phyloP scores from a whole-genome alignment of 352 stramenopile species.

The Phytophthora pini region DNA sequence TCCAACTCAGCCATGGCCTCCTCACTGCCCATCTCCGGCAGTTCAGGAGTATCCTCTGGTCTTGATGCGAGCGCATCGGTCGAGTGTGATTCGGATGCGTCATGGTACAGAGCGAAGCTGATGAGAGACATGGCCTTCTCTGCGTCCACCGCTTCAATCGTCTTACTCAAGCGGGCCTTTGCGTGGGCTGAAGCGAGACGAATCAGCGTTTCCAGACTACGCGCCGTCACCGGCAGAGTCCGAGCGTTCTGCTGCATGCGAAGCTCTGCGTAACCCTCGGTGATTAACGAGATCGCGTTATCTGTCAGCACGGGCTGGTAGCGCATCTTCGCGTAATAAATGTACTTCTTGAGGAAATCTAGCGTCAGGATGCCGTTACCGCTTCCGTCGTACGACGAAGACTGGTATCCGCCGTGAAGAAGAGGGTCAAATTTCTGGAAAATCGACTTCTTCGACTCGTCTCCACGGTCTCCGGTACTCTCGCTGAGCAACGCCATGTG shows the following conservation, averaged over 20 bases:
- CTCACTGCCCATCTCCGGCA: constrained; percentile 18
- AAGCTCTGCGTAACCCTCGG: constrained; percentile 97
- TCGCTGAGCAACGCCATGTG: constrained; percentile 77
- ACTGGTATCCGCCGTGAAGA: constrained; percentile 79
- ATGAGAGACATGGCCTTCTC: constrained; percentile 96
- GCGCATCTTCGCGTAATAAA: constrained; percentile 98
- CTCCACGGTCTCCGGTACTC: constrained; percentile 57
- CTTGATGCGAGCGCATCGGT: constrained; percentile 17
- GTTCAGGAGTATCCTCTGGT: constrained; percentile 22
- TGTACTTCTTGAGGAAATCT: constrained; percentile 99
- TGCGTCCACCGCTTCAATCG: constrained; percentile 84
- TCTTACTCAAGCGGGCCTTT: constrained; percentile 94
- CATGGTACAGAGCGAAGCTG: constrained; percentile 98
- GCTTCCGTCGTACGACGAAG: constrained; percentile 51
- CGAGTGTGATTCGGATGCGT: constrained; percentile 68
- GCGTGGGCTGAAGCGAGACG: constrained; percentile 97
- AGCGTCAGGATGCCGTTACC: constrained; percentile 91
- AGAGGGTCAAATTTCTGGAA: constrained; percentile 93
- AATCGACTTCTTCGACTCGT: constrained; percentile 83
- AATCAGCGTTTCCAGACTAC: constrained; percentile 99
- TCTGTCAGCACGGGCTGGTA: constrained; percentile 89
- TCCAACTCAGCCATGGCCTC: constrained; percentile 42
- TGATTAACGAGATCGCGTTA: constrained; percentile 94
- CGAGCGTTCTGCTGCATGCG: constrained; percentile 94
- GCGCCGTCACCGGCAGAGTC: constrained; percentile 96